A percentile compares a stretch with the other conserved stretches of the same genome.
Conservation (phyloP, 2,329 filamentous ascomycete genomes). For the Gyromitra esculenta region DNA sequence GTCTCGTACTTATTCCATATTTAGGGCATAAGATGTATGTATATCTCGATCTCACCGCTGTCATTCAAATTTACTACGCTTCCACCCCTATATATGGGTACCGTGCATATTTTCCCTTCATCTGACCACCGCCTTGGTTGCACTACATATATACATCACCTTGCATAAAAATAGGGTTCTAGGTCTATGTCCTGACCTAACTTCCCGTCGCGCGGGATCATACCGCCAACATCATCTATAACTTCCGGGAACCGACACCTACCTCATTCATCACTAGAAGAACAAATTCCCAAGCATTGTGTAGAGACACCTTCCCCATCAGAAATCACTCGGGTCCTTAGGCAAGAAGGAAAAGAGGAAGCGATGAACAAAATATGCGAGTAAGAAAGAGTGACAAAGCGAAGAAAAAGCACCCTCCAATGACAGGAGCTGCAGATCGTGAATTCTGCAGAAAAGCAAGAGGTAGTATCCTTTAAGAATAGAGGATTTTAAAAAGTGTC, state of each 20-base stretch:
- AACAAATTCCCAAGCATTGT: neutral
- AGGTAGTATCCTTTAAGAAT: neutral
- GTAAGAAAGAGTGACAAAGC: neutral
- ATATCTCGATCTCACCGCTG: neutral
- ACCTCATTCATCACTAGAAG: constrained; percentile 16
- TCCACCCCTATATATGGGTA: neutral
- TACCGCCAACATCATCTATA: constrained; percentile 18
- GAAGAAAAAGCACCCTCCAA: neutral
- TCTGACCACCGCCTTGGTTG: neutral
- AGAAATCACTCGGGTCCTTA: constrained; percentile 25
- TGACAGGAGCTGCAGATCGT: neutral
- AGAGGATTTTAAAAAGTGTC: neutral
- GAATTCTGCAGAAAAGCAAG: neutral
- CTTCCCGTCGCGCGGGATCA: constrained; percentile 1
- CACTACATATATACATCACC: constrained; percentile 6
- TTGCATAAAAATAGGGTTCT: constrained; percentile 1
- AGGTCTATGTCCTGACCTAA: constrained; percentile 30
- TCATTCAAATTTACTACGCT: neutral
- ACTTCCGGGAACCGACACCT: constrained; percentile 11
- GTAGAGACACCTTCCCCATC: constrained; percentile 27
- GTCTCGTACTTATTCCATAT: neutral
- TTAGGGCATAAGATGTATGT: neutral
- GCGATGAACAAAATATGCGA: neutral
- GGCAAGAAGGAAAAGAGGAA: neutral
- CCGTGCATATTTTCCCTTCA: neutral